Percentiles rank a stretch among this genome's conserved stretches.
Conservation (phyloP, 2,329 filamentous ascomycete species). For the Chaetomium globosum region DNA sequence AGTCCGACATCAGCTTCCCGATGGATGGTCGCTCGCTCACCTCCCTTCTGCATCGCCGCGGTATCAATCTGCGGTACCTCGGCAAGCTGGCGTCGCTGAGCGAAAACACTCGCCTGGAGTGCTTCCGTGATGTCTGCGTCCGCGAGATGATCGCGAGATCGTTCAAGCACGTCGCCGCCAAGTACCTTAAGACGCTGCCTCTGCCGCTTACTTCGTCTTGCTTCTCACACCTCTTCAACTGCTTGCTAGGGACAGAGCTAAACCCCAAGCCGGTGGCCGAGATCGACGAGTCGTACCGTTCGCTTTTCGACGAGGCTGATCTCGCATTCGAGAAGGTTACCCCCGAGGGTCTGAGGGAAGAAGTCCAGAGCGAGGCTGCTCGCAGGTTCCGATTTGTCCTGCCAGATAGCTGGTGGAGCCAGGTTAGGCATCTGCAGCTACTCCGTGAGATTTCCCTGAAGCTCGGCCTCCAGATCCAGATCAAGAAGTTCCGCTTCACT, state of each 20-base stretch:
- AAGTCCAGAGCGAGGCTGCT: conserved; percentile 71
- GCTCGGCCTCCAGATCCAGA: conserved; percentile 83
- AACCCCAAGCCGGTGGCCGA: conserved; percentile 79
- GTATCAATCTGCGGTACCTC: conserved; percentile 96
- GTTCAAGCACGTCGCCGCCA: conserved; percentile 88
- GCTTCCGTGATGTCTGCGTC: conserved; percentile 73
- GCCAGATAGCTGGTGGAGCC: conserved; percentile 65
- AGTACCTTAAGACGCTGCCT: conserved; percentile 77
- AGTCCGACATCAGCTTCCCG: conserved; percentile 93
- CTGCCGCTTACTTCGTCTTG: conserved; percentile 78
- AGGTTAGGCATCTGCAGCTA: conserved; percentile 75
- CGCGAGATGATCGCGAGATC: conserved; percentile 95
- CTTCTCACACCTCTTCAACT: conserved; percentile 88
- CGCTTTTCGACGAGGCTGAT: conserved; percentile 79
- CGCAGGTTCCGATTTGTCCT: conserved; percentile 78
- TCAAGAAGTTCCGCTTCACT: conserved; percentile 72
- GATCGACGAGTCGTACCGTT: conserved; percentile 71
- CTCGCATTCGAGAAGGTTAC: conserved; percentile 79
- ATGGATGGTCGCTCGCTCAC: conserved; percentile 96
- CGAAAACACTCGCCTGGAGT: conserved; percentile 71
- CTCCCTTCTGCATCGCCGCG: conserved; percentile 88
- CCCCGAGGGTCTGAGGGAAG: conserved; percentile 68
- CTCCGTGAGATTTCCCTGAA: conserved; percentile 88
- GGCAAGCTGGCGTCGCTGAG: conserved; percentile 76
- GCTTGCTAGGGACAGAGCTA: conserved; percentile 75